A percentile compares a stretch with the other conserved stretches of the same genome.
Evolutionary conservation across 352 stramenopile species (phyloP).

Genomic region (Peronospora farinosa): DNA sequence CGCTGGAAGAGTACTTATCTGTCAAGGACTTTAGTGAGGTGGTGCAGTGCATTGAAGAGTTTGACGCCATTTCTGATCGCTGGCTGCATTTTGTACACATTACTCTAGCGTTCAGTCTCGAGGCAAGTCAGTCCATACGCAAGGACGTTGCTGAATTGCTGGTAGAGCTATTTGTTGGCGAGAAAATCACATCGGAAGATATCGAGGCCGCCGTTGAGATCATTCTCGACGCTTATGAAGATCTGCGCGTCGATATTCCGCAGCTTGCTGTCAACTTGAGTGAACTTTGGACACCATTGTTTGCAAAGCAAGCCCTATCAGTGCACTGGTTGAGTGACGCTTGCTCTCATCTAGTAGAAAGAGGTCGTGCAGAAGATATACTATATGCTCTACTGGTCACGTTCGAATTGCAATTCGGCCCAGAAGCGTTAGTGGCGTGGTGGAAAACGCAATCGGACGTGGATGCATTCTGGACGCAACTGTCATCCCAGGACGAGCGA

Average conservation of each 20-base stretch:
- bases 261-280: slow-evolving; percentile 48
- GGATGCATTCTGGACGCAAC: slow-evolving; percentile 30
- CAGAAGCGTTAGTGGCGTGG: slow-evolving; percentile 43
- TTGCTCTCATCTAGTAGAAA: slow-evolving; percentile 34
- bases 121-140: slow-evolving; percentile 46
- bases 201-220: slow-evolving; percentile 49
- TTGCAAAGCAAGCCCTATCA: slow-evolving; percentile 41
- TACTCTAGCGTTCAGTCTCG: slow-evolving; percentile 38
- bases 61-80: slow-evolving; percentile 31
- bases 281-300: slow-evolving; percentile 56
- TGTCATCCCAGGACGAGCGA: slow-evolving; percentile 26
- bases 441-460: slow-evolving; percentile 39
- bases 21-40: slow-evolving; percentile 72
- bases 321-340: slow-evolving; percentile 48
- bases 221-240: slow-evolving; percentile 61
- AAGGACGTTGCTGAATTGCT: slow-evolving; percentile 41
- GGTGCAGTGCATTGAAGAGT: slow-evolving; percentile 67
- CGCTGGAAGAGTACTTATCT: slow-evolving; percentile 70
- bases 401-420: slow-evolving; percentile 27
- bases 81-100: slow-evolving; percentile 74
- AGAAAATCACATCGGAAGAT: slow-evolving; percentile 46
- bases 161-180: slow-evolving; percentile 29
- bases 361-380: slow-evolving; percentile 44
- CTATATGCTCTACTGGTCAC: slow-evolving; percentile 37
- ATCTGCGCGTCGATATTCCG: slow-evolving; percentile 72